phyloP scores from a whole-genome alignment of 371 early-diverging fungal genomes.

The Syncephalastrum racemosum region DNA sequence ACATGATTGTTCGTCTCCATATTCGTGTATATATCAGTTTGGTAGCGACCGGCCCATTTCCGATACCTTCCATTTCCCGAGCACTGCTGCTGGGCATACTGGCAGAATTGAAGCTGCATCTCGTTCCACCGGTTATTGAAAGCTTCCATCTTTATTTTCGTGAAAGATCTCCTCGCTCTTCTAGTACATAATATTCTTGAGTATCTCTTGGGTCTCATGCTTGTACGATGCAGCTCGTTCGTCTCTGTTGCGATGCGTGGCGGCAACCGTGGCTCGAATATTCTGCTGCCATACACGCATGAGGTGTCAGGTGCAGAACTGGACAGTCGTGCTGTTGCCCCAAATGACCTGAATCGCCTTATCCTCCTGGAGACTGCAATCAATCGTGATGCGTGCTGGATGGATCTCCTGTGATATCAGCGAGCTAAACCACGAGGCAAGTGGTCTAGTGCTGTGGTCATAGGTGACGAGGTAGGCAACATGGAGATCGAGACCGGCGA shows the following conservation, averaged over 20 bases:
- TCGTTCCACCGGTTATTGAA: too few species aligned
- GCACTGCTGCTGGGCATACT: neutral
- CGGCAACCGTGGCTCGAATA: neutral
- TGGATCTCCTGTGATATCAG: neutral
- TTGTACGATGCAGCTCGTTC: too few species aligned
- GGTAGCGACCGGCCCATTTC: constrained; percentile 1
- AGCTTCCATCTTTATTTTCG: neutral
- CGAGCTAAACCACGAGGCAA: neutral
- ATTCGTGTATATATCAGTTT: neutral
- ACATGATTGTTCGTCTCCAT: constrained; percentile 7
- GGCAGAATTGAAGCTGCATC: neutral
- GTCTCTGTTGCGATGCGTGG: neutral
- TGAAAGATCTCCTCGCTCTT: neutral
- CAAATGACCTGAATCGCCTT: too few species aligned
- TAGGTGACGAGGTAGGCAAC: constrained; percentile 5
- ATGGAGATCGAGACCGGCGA: constrained; percentile 1
- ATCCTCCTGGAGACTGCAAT: too few species aligned
- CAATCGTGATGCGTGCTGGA: too few species aligned
- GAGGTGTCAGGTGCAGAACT: constrained; percentile 9
- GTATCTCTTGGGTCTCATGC: too few species aligned
- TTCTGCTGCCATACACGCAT: neutral
- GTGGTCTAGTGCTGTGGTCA: constrained; percentile 1
- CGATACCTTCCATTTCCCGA: neutral
- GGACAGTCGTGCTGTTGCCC: too few species aligned
- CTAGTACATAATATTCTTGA: too few species aligned